Base-by-base conservation (phyloP, 106 monocot genomes). In the Dioscorea alata region DNA sequence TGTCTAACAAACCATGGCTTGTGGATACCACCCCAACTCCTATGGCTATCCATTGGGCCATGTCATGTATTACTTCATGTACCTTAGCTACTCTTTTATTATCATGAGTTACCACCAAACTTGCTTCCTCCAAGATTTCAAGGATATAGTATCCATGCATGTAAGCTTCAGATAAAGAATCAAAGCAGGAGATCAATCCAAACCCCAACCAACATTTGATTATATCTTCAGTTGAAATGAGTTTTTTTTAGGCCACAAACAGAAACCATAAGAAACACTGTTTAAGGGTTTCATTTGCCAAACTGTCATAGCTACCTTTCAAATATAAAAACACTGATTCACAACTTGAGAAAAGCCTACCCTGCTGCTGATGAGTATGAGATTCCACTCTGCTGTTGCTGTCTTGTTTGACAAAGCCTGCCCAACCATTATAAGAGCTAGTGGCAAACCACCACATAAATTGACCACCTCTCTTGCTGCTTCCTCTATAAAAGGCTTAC, bases 231-330 rank as follows among this genome's bases (percentile, higher is more conserved):
- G 31, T 70, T 1, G 10, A 2, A 12, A 81, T 74, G 2, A 8
- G 4, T 32, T 71, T 67, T 71, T 67, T 60, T 75, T 66, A 2
- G 75, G 75, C 75, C 75, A 81, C 21, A 81, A 19, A 0, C 71
- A 48, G 23, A 64, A 75, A 8, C n/a, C 22, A 33, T 13, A 81
- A 66, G 71, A 81, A 81, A 23, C 81, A 81, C 18, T 71, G 28
- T 60, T 14, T 65, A 24, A 66, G 0, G 4, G 4, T 49, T 6
- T 64, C 49, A 19, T 59, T 31, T 2, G 15, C 16, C 12, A 80
- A 20, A 20, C 50, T n/a, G 20, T 70, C 70, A 57, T 80, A 80
- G 48, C 70, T 75, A 3, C 63, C 10, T 53, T 71, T 81, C n/a
- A 79, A 23, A 14, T 32, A 0, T 15, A 19, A 13, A 24, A 59